Percentiles rank a stretch among this genome's conserved stretches.
Conservation (phyloP, 176 grass and related monocot species). For the Chrysopogon serrulatus region DNA sequence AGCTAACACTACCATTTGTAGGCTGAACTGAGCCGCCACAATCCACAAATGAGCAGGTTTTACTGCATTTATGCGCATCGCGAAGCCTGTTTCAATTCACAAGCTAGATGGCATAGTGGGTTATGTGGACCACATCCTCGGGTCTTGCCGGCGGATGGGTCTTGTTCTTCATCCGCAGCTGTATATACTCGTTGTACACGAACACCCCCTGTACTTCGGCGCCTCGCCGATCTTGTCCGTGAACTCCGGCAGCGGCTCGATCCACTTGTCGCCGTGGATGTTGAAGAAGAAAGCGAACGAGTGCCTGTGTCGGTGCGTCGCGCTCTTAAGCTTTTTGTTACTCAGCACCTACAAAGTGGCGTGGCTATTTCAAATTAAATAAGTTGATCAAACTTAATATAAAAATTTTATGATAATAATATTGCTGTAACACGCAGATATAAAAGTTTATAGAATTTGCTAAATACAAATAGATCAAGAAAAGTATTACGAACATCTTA, state of each 20-base stretch:
- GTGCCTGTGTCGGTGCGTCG: slow-evolving; percentile 39
- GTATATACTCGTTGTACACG: slow-evolving; percentile 7
- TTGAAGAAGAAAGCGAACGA: slow-evolving; percentile 29
- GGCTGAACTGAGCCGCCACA: neutral
- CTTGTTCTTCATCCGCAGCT: slow-evolving; percentile 37
- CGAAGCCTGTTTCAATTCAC: neutral
- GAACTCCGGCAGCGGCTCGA: slow-evolving; percentile 44
- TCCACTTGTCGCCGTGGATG: slow-evolving; percentile 21
- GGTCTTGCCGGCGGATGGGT: slow-evolving; percentile 16
- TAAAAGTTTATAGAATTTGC: too few species aligned
- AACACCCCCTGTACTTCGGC: slow-evolving; percentile 27
- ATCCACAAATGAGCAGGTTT: neutral
- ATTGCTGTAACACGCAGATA: too few species aligned
- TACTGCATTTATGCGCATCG: neutral
- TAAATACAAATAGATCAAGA: too few species aligned
- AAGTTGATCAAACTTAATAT: too few species aligned
- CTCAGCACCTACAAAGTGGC: slow-evolving; percentile 29
- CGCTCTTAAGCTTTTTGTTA: slow-evolving; percentile 21
- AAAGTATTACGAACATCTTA: too few species aligned
- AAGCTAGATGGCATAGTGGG: slow-evolving; percentile 17
- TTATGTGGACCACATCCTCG: slow-evolving; percentile 18
- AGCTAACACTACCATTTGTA: neutral
- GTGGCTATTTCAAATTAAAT: too few species aligned
- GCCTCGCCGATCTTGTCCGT: slow-evolving; percentile 11
- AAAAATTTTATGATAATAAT: too few species aligned